A percentile compares a stretch with the other conserved stretches of the same genome.
Conservation (phyloP, 306 rosid species). For the Trifolium dubium region DNA sequence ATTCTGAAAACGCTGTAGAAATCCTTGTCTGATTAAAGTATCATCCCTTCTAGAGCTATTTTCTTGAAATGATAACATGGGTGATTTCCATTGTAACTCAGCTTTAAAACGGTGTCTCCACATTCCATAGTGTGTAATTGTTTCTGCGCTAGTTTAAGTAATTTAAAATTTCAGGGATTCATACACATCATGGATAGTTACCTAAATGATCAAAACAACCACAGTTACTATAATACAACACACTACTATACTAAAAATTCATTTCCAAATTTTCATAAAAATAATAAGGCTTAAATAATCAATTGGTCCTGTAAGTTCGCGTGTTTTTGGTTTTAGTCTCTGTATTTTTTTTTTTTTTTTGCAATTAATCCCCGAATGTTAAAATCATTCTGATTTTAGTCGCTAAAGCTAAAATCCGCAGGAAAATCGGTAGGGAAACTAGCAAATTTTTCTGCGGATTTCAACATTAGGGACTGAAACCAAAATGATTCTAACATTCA, state of each 20-base stretch:
- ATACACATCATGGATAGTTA: slow-evolving; percentile 49
- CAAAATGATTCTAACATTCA: no score
- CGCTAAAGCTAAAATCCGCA: no score
- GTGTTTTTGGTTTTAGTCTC: no score
- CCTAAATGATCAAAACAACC: slow-evolving; percentile 49
- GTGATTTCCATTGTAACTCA: slow-evolving; percentile 53
- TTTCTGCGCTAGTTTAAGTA: slow-evolving; percentile 75
- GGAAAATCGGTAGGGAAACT: no score
- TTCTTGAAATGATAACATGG: slow-evolving; percentile 47
- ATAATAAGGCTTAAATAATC: background rate
- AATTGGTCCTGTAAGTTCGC: no score
- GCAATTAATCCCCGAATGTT: no score
- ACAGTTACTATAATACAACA: slow-evolving; percentile 45
- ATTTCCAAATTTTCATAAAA: slow-evolving; percentile 15
- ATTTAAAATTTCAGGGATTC: slow-evolving; percentile 53
- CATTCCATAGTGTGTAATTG: slow-evolving; percentile 73
- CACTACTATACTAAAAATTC: slow-evolving; percentile 19
- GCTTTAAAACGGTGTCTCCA: slow-evolving; percentile 64
- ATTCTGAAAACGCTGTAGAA: slow-evolving; percentile 73
- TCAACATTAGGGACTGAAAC: no score
- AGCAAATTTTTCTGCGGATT: no score
- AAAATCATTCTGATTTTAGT: no score
- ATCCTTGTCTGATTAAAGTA: slow-evolving; percentile 51
- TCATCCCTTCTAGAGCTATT: slow-evolving; percentile 40
- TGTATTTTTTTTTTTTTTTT: no score